Conservation (phyloP, 2,329 filamentous ascomycete genomes). For the Knoxdaviesia proteae region DNA sequence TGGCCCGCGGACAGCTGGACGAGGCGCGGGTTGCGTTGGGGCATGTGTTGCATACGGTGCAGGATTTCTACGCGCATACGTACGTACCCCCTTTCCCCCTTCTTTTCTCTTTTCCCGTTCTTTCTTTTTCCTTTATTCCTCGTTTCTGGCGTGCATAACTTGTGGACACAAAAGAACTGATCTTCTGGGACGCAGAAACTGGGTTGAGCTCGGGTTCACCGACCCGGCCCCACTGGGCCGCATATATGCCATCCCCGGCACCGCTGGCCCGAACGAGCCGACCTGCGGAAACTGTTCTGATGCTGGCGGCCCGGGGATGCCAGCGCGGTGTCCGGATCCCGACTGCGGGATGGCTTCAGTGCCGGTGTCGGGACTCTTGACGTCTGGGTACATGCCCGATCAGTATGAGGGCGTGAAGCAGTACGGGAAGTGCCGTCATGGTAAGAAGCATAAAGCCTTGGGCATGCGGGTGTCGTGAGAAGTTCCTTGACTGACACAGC, state of each 20-base stretch:
- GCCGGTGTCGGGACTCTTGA: too few relatives aligned
- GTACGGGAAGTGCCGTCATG: not conserved
- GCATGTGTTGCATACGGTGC: slow-evolving; percentile 5
- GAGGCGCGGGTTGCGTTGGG: slow-evolving; percentile 4
- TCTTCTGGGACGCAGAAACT: not conserved
- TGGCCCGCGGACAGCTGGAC: slow-evolving; percentile 1
- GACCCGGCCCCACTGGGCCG: slow-evolving; percentile 2
- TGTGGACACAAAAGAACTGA: not conserved
- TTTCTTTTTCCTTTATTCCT: not conserved
- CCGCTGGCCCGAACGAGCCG: too few relatives aligned
- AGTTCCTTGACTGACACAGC: too few relatives aligned
- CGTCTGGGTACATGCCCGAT: too few relatives aligned
- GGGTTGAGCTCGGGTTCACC: slow-evolving; percentile 3
- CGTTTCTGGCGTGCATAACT: not conserved
- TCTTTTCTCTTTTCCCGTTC: not conserved
- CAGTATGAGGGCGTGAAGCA: too few relatives aligned
- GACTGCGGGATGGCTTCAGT: too few relatives aligned
- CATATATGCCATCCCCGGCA: not conserved
- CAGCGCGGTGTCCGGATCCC: too few relatives aligned
- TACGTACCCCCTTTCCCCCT: not conserved
- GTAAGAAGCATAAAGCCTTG: not conserved
- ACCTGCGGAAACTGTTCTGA: too few relatives aligned
- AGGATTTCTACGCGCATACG: slow-evolving; percentile 6
- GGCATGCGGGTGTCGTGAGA: too few relatives aligned
- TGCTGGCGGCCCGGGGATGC: too few relatives aligned